Conservation (phyloP, 176 grass and related monocot species). For the Otatea glauca region DNA sequence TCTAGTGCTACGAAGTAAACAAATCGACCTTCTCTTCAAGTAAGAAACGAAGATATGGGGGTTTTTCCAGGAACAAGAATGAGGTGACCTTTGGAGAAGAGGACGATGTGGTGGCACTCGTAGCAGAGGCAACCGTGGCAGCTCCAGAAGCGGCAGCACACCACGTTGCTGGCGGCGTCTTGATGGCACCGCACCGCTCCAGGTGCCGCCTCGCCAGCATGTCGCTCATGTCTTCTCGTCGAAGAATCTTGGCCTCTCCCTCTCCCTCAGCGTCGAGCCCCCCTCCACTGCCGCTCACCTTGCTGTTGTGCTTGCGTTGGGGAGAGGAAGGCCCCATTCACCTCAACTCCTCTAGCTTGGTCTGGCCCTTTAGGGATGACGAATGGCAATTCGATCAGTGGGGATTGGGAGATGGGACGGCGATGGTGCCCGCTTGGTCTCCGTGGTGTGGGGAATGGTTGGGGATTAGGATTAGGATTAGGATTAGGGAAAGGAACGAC, state of each 20-base stretch:
- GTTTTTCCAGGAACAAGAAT: no score
- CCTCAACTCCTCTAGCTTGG: no score
- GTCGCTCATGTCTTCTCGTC: constrained; percentile 64
- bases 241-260: constrained; percentile 71
- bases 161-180: constrained; percentile 80
- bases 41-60: not conserved
- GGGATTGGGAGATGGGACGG: no score
- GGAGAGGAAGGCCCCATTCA: constrained; percentile 57
- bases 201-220: constrained; percentile 88
- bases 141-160: constrained; percentile 85
- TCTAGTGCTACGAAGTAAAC: not conserved
- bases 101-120: constrained; percentile 91
- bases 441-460: no score
- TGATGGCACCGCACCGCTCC: constrained; percentile 74
- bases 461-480: no score
- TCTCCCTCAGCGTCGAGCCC: constrained; percentile 28
- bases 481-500: no score
- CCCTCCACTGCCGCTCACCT: constrained; percentile 28
- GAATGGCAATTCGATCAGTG: no score
- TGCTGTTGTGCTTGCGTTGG: constrained; percentile 25
- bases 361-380: no score
- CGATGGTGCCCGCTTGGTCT: no score
- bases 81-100: constrained; percentile 77
- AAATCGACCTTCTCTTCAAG: not conserved
- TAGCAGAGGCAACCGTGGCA: constrained; percentile 96